Base-by-base conservation (phyloP, 2,329 filamentous ascomycete genomes). In the Microdochium trichocladiopsis region DNA sequence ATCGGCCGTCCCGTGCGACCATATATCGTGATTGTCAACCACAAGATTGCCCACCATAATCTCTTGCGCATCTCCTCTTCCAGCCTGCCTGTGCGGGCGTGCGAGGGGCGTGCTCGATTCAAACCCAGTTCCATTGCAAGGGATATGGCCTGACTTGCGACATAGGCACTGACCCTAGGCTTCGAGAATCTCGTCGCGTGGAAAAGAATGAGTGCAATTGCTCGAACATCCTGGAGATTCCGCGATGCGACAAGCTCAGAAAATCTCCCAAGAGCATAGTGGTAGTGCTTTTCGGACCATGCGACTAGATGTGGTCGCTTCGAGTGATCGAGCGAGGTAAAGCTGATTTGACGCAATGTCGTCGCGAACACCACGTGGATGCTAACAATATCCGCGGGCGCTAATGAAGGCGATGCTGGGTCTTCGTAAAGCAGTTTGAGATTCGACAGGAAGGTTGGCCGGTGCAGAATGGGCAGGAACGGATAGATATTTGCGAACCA, bases 311-410 rank as follows among this genome's bases (percentile, higher is more conserved):
- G 41, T 22, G 21, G 70, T 37, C 77, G 73, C 6, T 72, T 70
- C 54, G 79, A 76, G 53, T 79, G 74, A 3, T 76, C 74, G 16
- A 77, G 65, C 52, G 80, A 71, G 54, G 82, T 75, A 55, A 75
- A 73, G 21, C 88, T 78, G 4, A 83, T 74, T 60, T 95, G 88
- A 58, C 87, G 90, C 63, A 85, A 84, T 59, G 93, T 87, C 49
- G 84, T 84, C 11, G 88, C 86, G 53, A 94, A 84, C 43, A 94
- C 79, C 82, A 92, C 89, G 66, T 93, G 87, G 1, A 91, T 77
- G 53, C 83, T 82, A 41, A 89, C 86, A 1, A 77, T 76, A 63
- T 94, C 84, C 2, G 87, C 77, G 0, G 79, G 67, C 0, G 80
- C 78, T 1, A 87, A 79, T 50, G 77, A 21, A 21, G 41, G 72